Evolutionary conservation across 1,284 basidiomycete species (phyloP).

Genomic region (Ustilago xerochloae): DNA sequence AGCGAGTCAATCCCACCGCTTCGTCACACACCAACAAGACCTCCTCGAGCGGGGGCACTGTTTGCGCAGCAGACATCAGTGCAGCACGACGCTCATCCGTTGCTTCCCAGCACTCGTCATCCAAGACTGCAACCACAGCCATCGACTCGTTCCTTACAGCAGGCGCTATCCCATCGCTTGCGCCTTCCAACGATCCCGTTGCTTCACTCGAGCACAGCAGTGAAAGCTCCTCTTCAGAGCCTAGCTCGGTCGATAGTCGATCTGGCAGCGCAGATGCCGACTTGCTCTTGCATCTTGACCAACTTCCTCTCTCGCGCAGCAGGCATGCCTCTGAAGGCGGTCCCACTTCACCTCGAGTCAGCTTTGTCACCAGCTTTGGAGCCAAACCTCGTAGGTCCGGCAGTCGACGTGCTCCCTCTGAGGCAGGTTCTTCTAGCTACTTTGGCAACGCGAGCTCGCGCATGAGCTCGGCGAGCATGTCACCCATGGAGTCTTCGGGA

Average conservation of each 20-base stretch:
- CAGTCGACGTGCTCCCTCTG: conserved; percentile 22
- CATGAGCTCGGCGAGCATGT: conserved; percentile 31
- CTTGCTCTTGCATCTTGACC: conserved; percentile 16
- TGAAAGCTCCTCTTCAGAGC: conserved; percentile 29
- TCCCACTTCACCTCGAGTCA: conserved; percentile 14
- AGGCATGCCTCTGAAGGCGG: conserved; percentile 9
- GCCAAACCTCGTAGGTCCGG: conserved; percentile 26
- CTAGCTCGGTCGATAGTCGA: conserved; percentile 24
- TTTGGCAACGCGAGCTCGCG: conserved; percentile 22
- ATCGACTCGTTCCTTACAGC: conserved; percentile 10
- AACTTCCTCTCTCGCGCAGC: conserved; percentile 12
- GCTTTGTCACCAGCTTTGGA: conserved; percentile 39
- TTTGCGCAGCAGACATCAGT: conserved; percentile 2
- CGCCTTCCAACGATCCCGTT: conserved; percentile 2
- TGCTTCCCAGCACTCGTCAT: not conserved
- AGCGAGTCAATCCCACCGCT: not conserved
- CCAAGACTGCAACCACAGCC: not conserved
- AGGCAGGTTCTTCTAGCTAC: conserved; percentile 17
- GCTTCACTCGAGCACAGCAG: conserved; percentile 21
- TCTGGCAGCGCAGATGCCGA: conserved; percentile 20
- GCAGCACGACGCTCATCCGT: conserved; percentile 4
- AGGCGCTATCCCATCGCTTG: conserved; percentile 7
- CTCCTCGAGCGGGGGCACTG: conserved; percentile 23
- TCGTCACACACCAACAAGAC: not conserved
- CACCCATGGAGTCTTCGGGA: conserved; percentile 21